Conservation (phyloP, 768 basidiomycete genomes). For the Kondoa subrosea region DNA sequence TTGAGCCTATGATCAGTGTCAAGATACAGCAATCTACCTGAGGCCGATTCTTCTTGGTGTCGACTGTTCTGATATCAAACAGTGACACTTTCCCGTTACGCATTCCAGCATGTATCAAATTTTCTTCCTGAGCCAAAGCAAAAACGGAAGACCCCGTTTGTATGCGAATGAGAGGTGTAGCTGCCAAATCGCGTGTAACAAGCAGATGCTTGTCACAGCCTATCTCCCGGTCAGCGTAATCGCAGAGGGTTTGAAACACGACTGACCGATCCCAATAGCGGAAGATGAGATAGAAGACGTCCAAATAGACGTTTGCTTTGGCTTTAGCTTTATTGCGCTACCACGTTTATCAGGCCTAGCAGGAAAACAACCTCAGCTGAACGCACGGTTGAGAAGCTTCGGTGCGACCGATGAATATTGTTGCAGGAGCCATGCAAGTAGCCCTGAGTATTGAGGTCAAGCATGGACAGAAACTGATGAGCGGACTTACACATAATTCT, state of each 20-base stretch:
- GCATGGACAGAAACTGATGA: neutral
- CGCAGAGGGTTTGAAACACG: neutral
- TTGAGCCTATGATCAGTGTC: conserved; percentile 4
- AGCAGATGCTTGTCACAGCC: conserved; percentile 17
- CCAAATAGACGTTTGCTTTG: conserved; percentile 15
- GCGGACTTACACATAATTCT: neutral
- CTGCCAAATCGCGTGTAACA: neutral
- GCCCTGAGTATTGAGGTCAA: neutral
- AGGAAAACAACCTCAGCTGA: neutral
- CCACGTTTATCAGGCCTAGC: neutral
- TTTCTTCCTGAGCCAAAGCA: neutral
- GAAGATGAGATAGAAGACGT: conserved; percentile 3
- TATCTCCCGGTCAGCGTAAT: neutral
- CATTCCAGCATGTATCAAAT: neutral
- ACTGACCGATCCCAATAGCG: neutral
- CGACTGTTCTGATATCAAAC: neutral
- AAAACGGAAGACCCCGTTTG: conserved; percentile 14
- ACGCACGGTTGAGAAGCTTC: neutral
- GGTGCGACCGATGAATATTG: neutral
- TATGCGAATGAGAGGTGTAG: neutral
- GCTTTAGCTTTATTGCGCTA: conserved; percentile 8
- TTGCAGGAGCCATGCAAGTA: neutral
- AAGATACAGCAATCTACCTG: neutral
- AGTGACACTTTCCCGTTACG: neutral
- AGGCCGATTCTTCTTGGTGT: neutral